A percentile compares a stretch with the other conserved stretches of the same genome.
Conservation (phyloP, 1,284 basidiomycete genomes). For the Trametes pubescens region DNA sequence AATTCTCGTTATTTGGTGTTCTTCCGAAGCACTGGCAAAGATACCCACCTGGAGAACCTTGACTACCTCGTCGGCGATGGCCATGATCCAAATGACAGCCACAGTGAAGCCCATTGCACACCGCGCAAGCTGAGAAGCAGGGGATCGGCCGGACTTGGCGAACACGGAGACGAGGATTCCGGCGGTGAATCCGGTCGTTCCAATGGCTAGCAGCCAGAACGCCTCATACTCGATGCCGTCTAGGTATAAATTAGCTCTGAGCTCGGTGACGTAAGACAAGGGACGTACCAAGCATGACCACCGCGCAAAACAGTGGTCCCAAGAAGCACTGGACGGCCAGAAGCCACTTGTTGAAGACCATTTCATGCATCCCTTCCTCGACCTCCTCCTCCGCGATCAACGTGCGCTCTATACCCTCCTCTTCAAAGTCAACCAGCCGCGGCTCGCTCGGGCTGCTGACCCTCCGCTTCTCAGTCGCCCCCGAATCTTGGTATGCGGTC, state of each 20-base stretch:
- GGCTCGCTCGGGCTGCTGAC: conserved; percentile 44
- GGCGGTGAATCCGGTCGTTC: conserved; percentile 60
- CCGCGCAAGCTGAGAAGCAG: conserved; percentile 71
- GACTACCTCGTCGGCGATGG: conserved; percentile 94
- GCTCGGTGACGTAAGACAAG: background rate
- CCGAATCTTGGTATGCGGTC: conserved; percentile 55
- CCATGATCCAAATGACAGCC: conserved; percentile 94
- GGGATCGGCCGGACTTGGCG: conserved; percentile 66
- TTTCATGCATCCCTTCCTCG: conserved; percentile 66
- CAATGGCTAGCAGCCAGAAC: conserved; percentile 66
- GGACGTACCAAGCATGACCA: conserved; percentile 76
- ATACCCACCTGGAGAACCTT: conserved; percentile 78
- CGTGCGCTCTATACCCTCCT: conserved; percentile 70
- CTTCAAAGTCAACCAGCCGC: conserved; percentile 70
- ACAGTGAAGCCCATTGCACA: conserved; percentile 92
- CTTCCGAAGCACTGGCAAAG: too few species aligned
- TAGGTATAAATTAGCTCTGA: conserved; percentile 41
- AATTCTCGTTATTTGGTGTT: background rate
- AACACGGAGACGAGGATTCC: conserved; percentile 69
- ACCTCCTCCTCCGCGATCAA: conserved; percentile 73
- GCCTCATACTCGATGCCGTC: conserved; percentile 61
- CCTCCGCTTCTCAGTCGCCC: conserved; percentile 55
- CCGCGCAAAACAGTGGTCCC: conserved; percentile 81
- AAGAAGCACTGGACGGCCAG: conserved; percentile 82
- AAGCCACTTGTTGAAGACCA: conserved; percentile 83